Conservation (phyloP, 2,329 filamentous ascomycete genomes). For the Rugonectria rugulosa region DNA sequence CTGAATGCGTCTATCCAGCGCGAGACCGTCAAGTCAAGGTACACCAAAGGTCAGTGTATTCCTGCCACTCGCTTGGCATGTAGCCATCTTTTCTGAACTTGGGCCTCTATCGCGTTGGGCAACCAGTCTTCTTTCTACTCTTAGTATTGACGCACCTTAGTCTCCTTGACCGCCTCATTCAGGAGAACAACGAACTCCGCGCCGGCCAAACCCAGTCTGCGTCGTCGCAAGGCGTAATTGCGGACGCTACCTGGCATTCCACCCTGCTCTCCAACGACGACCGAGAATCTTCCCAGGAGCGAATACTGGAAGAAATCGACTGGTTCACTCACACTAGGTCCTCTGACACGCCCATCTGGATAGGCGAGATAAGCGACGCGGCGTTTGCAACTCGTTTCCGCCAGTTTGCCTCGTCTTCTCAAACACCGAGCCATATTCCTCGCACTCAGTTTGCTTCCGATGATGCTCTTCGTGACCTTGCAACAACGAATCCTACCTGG, state of each 20-base stretch:
- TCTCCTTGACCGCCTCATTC: conserved; percentile 13
- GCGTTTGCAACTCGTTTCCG: conserved; percentile 26
- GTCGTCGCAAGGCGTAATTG: neutral
- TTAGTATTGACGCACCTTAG: no score
- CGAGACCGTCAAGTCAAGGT: conserved; percentile 8
- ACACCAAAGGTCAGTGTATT: conserved; percentile 2
- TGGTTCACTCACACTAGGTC: conserved; percentile 19
- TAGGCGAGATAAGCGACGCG: conserved; percentile 23
- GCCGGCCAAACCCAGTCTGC: neutral
- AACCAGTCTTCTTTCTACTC: no score
- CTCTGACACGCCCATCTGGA: conserved; percentile 19
- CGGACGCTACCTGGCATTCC: neutral
- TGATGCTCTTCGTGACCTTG: neutral
- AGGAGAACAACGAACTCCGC: conserved; percentile 16
- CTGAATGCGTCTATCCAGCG: conserved; percentile 7
- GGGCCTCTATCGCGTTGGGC: no score
- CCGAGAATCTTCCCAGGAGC: conserved; percentile 7
- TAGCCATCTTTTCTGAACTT: no score
- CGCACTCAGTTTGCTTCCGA: conserved; percentile 16
- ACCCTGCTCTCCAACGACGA: neutral
- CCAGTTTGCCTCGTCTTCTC: conserved; percentile 13
- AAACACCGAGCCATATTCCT: conserved; percentile 13
- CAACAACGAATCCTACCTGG: neutral
- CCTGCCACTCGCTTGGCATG: no score
- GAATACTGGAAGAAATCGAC: conserved; percentile 12